Base-by-base conservation (phyloP, 2,329 filamentous ascomycete species). In the Colletotrichum sp. region DNA sequence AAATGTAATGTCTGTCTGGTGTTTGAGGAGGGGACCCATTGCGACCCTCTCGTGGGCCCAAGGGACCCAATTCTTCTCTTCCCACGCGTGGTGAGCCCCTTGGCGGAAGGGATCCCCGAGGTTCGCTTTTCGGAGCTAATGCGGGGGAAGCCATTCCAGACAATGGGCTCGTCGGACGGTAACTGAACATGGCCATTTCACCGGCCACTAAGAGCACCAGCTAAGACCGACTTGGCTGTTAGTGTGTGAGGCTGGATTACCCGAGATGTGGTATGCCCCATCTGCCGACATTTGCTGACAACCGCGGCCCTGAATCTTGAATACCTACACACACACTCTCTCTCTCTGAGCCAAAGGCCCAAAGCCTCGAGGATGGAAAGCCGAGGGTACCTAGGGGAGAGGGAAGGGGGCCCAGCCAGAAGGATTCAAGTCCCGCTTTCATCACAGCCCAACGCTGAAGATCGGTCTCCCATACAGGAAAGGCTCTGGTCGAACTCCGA, bases 201-300 rank as follows among this genome's bases (percentile, higher is more conserved):
- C 70, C 73, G 70, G 73, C 43, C 58, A 18, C 70, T 73, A 73
- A 68, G 18, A 13, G 21, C 21, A 24, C 12, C 21, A 26, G 56
- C 70, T 56, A 68, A 62, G 38, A 62, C 70, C n/a, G 21, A 68
- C 64, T 34, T 28, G 48, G 73, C 16, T 43, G 36, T 28, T 65
- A 30, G 43, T 58, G 55, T 36, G 58, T 36, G 73, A 75, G 58
- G 65, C 64, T 68, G 70, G 60, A 60, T 34, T 72, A 68, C 43
- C 70, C 70, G 56, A 73, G 55, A 73, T 72, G 73, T 64, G 43
- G 55, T 48, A 32, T 36, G 64, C 56, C 62, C 73, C 73, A 73
- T 73, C 32, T 75, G 58, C 64, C 73, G 64, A 75, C 58, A 73
- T 64, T 72, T 58, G 64, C 36, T 73, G 21, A 43, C 56, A 68